A percentile compares a stretch with the other conserved stretches of the same genome.
Conservation (phyloP, 495 filamentous ascomycete genomes). For the Penicillium soppii region DNA sequence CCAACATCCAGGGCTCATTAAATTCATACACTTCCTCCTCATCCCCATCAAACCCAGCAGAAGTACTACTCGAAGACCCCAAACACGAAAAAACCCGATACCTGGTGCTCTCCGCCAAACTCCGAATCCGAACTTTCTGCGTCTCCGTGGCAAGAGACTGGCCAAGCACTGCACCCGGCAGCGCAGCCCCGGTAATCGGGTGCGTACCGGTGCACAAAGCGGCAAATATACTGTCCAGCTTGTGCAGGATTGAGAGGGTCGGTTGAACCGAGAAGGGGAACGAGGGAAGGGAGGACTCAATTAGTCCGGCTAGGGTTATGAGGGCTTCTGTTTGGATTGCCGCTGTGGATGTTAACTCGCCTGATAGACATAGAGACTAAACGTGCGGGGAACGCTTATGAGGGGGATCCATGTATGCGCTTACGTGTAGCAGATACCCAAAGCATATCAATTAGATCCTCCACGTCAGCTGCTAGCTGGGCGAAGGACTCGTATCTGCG, state of each 20-base stretch:
- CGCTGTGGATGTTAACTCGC: constrained; percentile 45
- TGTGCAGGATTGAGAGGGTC: constrained; percentile 67
- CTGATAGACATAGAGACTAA: too few relatives aligned
- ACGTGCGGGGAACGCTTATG: too few relatives aligned
- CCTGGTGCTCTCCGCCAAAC: constrained; percentile 60
- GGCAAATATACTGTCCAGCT: constrained; percentile 76
- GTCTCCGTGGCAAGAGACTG: constrained; percentile 54
- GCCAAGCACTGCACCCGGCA: constrained; percentile 62
- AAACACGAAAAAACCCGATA: constrained; percentile 61
- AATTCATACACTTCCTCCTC: constrained; percentile 36
- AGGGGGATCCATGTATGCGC: too few relatives aligned
- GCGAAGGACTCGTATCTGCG: constrained; percentile 66
- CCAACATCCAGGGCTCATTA: constrained; percentile 56
- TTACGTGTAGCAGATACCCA: constrained; percentile 83
- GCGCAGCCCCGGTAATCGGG: constrained; percentile 56
- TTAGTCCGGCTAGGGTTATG: constrained; percentile 69
- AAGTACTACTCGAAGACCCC: constrained; percentile 5
- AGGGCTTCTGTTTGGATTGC: constrained; percentile 81
- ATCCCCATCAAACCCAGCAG: constrained; percentile 35
- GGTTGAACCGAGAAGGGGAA: constrained; percentile 65
- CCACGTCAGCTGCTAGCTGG: constrained; percentile 69
- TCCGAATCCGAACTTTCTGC: constrained; percentile 81
- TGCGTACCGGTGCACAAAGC: constrained; percentile 68
- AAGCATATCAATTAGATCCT: constrained; percentile 68
- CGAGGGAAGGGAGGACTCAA: constrained; percentile 60